Evolutionary conservation across 305 asterid species (phyloP), one percentile per base, ranked within the genome.

Genomic region (Fraxinus sp.): DNA sequence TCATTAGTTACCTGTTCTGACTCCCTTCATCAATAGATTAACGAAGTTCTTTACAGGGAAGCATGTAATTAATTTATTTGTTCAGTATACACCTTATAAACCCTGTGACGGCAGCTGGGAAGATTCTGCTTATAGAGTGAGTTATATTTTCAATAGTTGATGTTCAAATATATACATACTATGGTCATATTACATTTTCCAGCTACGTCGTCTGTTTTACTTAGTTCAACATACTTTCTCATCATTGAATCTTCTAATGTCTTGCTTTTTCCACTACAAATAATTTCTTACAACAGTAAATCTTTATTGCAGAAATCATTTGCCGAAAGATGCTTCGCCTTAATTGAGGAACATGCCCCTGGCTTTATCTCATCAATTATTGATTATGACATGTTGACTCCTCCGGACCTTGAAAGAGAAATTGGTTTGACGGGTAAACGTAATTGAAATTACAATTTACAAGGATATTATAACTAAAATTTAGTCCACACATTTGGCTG

Each of bases 61-160:
- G 88, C 99, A 96, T 83, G 97, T 94, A 77, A 90, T 94, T 85
- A 93, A 92, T 89, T 91, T 96, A 84, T 96, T 96, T 86, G 81
- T 96, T 84, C 99, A 96, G 90, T 96, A 94, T 91, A 94, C 99
- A 1, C 99, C 99, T 35, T 94, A 93, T 74, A 93, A 91, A 81
- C 99, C 99, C n/a, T 85, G 87, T 18, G 92, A 93, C 55, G 99
- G 99, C 71, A 91, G 99, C 92, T 96, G 98, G 98, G 97, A 89
- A 62, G 94, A 94, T 86, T 91, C 97, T 85, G 89, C 71, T 73
- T 96, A 96, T 83, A 90, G 98, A 86, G 99, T 94, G 82, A 90
- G 97, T 88, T 24, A 41, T 70, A 73, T 73, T 79, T 77, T 24
- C 46, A 78, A n/a, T 28, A 52, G 43, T 78, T 80, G 43, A 16